Base-by-base conservation (phyloP, 1,139 yeast genomes). In the Magnusiomyces tetraspermus region DNA sequence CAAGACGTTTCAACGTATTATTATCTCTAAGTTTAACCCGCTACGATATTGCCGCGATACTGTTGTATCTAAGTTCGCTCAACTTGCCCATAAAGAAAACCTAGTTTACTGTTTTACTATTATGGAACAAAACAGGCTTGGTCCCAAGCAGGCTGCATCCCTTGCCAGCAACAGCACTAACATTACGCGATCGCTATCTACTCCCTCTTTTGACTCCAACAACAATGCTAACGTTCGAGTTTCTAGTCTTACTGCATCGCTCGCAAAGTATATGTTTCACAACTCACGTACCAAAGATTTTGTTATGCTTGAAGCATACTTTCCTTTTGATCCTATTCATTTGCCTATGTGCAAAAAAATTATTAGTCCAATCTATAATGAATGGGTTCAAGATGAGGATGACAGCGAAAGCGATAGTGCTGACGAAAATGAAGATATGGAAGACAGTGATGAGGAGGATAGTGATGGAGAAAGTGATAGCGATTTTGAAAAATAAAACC, bases 61-160 rank as follows among this genome's bases (percentile, higher is more conserved):
- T 17, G 97, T 94, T 51, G 96, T 90, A 56, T 77, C 83, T 30
- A 92, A 90, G 74, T 92, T 92, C 73, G 97, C 98, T 15, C 85
- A 88, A 60, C 80, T 92, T 50, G 89, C 97, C 1, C 94, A 94
- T 59, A 83, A 83, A 62, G 85, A 89, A 59, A 88, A 88, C 63
- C 86, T 88, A 23, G 94, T 95, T 53, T 92, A 90, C 68, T 90
- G 97, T 67, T 90, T 86, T 68, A 85, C 96, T 30, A 87, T 90
- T 48, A 85, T 92, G 59, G 97, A 92, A 63, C 89, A 86, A 63
- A 92, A 90, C 69, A 85, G 88, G 63, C 76, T 89, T 48, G 89
- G 84, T 57, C 67, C 75, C 50, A 17, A 46, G 19, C 49, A 52
- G 30, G 31, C 52, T 10, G 50, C 59, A 3, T 47, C 58, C 11